Evolutionary conservation across 176 grass and related monocot species (phyloP), one percentile per base, ranked within the genome.

Genomic region (Poa annua): DNA sequence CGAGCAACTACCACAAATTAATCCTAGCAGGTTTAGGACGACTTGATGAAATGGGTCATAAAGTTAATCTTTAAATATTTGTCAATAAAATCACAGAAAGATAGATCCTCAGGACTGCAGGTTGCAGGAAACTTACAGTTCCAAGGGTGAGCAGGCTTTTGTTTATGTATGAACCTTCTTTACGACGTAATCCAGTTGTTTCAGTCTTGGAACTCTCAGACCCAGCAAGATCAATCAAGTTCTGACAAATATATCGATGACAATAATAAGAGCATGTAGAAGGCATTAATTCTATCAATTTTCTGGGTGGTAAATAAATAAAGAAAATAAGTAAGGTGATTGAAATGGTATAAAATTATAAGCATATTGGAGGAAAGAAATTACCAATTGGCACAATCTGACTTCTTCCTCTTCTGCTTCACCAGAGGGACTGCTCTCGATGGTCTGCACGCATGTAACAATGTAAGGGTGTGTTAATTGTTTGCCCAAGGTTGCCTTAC

Each of bases 101-200:
- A 80, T 2, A 82, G 74, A 88, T 75, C 32, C 17, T 38, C 79
- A 83, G 57, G 33, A 63, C 29, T 35, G 81, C 70, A 55, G 64
- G 60, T 60, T 74, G 75, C 92, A 55, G 64, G 53, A 71, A 74
- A 82, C 92, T 88, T 86, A 98, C 96, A 56, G 96, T 98, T 85
- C 96, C 96, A 63, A 98, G 96, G 71, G 96, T 98, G 71, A 98
- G 96, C 73, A 98, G 81, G 85, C 96, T 98, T 78, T 98, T 98
- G 80, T 98, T 98, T 87, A 98, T 98, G 66, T 94, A 98, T 85
- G 95, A 95, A 90, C 95, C 96, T 81, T 98, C 96, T 84, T 98
- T 98, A 52, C 96, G 92, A 51, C 96, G 86, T 81, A 98, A 83
- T 51, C 96, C 96, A 80, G 91, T 95, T 85, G 96, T 98, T 92